phyloP scores from a whole-genome alignment of 352 stramenopile species.

The Globisporangium canariense region DNA sequence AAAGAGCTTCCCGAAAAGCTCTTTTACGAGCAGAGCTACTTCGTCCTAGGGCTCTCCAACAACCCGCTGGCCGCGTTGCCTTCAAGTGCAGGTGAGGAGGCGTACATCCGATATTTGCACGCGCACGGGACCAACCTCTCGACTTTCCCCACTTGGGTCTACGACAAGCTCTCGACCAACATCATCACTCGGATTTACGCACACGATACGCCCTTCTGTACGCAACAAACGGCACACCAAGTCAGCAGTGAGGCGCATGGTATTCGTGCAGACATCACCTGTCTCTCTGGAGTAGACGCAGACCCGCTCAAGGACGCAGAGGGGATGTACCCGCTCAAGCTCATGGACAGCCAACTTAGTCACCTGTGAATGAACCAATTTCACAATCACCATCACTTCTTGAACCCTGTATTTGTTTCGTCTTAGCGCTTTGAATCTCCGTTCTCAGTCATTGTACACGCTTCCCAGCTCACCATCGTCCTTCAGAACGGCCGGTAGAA shows the following conservation, averaged over 20 bases:
- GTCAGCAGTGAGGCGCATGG: not conserved
- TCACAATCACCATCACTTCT: not conserved
- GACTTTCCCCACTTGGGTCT: conserved; percentile 26
- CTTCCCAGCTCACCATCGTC: not conserved
- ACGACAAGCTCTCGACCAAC: conserved; percentile 15
- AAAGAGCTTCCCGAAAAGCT: conserved; percentile 21
- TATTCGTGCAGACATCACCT: not conserved
- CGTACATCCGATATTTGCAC: conserved; percentile 18
- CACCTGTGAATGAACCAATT: not conserved
- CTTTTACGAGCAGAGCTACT: conserved; percentile 18
- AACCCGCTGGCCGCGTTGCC: conserved; percentile 31
- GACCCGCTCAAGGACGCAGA: conserved; percentile 9
- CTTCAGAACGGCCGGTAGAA: conserved; percentile 7
- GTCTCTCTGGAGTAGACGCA: conserved; percentile 2
- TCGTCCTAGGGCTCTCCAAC: conserved; percentile 24
- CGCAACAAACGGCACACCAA: not conserved
- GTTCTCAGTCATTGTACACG: conserved; percentile 7
- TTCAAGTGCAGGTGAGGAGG: conserved; percentile 5
- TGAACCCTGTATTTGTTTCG: not conserved
- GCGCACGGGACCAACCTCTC: conserved; percentile 31
- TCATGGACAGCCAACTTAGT: conserved; percentile 13
- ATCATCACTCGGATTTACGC: conserved; percentile 26
- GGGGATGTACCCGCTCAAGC: conserved; percentile 20
- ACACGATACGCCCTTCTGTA: conserved; percentile 31
- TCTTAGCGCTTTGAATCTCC: not conserved